Evolutionary conservation across 176 grass and related monocot species (phyloP).

Genomic region (Avena sativa): DNA sequence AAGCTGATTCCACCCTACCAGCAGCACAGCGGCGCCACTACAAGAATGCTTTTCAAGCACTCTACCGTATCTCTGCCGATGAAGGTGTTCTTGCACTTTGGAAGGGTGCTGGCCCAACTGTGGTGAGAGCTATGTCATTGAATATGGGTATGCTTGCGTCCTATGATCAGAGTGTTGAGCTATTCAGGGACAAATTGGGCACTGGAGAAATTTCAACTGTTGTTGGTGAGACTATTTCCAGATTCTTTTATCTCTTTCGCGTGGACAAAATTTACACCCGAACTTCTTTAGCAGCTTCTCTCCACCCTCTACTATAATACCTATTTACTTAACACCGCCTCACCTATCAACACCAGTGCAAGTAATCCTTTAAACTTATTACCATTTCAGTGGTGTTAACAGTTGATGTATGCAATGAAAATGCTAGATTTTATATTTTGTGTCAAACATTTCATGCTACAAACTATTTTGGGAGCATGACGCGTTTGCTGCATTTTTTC

Average conservation of each 20-base stretch:
- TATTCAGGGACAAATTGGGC: constrained; percentile 89
- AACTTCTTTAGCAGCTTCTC: background rate
- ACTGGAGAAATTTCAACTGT: constrained; percentile 87
- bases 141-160: constrained; percentile 99
- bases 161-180: constrained; percentile 95
- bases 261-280: background rate
- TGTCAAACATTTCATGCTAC: background rate
- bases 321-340: background rate
- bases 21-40: constrained; percentile 80
- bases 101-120: constrained; percentile 96
- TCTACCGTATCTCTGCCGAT: constrained; percentile 75
- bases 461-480: background rate
- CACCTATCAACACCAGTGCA: background rate
- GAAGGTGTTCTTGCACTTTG: constrained; percentile 93
- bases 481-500: background rate
- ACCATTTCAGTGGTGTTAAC: background rate
- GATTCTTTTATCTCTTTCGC: background rate
- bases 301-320: background rate
- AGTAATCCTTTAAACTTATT: background rate
- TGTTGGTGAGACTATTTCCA: constrained; percentile 62
- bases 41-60: constrained; percentile 97
- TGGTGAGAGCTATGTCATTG: constrained; percentile 90
- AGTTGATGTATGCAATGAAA: background rate
- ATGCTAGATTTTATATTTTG: background rate
- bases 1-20: constrained; percentile 95